phyloP scores from a whole-genome alignment of 2,329 filamentous ascomycete species.

The Phoma herbarum region DNA sequence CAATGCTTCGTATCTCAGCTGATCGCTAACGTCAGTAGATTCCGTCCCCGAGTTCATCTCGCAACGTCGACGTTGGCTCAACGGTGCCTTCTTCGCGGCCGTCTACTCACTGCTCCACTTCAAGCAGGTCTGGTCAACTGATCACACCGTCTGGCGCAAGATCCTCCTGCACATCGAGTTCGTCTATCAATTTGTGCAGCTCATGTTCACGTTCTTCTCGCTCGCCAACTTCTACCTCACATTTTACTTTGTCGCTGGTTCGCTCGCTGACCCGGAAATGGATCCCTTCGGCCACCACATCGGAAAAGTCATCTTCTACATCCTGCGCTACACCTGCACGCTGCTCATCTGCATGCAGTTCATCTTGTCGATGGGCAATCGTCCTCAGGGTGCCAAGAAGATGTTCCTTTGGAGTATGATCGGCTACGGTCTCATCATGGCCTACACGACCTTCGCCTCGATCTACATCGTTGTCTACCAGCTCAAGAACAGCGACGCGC shows the following conservation, averaged over 20 bases:
- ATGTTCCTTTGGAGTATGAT: constrained; percentile 90
- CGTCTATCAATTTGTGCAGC: constrained; percentile 89
- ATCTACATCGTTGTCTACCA: constrained; percentile 91
- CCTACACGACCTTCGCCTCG: constrained; percentile 88
- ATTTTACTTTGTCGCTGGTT: constrained; percentile 97
- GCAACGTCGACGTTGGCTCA: constrained; percentile 94
- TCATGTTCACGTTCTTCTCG: constrained; percentile 97
- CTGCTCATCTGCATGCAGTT: constrained; percentile 94
- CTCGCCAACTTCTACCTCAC: constrained; percentile 99
- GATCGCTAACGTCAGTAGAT: constrained; percentile 61
- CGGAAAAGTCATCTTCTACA: constrained; percentile 82
- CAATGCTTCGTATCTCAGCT: background rate
- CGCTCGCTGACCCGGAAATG: constrained; percentile 77
- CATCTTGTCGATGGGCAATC: constrained; percentile 94
- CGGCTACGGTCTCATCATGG: constrained; percentile 93
- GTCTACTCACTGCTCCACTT: constrained; percentile 98
- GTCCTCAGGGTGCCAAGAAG: constrained; percentile 91
- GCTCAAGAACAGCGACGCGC: constrained; percentile 63
- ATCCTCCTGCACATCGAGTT: constrained; percentile 94
- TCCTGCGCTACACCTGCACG: constrained; percentile 85
- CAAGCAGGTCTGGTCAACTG: constrained; percentile 89
- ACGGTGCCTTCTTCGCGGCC: constrained; percentile 97
- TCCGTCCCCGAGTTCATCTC: constrained; percentile 96
- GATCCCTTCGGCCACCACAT: constrained; percentile 93
- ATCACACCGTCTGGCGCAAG: constrained; percentile 90